Base-by-base conservation (phyloP, 441 rosid genomes). In the Erodium texanum region DNA sequence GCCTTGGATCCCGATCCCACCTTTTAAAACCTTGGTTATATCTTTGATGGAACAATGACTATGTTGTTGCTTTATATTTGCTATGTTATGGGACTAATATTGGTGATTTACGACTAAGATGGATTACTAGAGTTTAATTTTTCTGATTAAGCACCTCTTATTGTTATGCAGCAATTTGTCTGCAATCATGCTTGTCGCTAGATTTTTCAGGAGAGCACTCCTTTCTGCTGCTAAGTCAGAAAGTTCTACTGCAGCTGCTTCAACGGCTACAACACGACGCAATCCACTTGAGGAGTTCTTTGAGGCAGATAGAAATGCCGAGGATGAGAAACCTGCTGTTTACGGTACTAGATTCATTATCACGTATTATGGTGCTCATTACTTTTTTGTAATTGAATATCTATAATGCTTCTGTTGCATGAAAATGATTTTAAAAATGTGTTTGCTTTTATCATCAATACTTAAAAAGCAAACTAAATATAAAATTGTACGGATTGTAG, bases 281-380 rank as follows among this genome's bases (percentile, higher is more conserved):
- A 89, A 89, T 71, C 92, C 98, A 61, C 90, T 93, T 0, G 89
- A 90, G 85, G 88, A 86, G 54, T 89, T 93, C 79, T 90, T 93
- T 29, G 97, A 89, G 82, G 76, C 78, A 1, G 92, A 92, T 12
- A 80, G 96, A 74, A 82, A 68, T 64, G 80, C 79, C 6, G 98
- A 87, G 15, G 92, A 86, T 66, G 92, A 84, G 8, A 88, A 86
- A 56, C 92, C 87, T 32, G 77, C 83, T 72, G 86, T 86, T 23
- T 93, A 93, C 48, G 98, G 97, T 90, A 81, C 18, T 29, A 24
- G 7, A 58, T 2, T 62, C 14, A n/a, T 23, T 20, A 32, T n/a
- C 67, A 22, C 24, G n/a, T 16, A 2, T 24, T 58, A 2, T 27
- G 22, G 24, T 24, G 32, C 22, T 41, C 0, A 5, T 65, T 9